These are phyloP conservation scores for Populus tremula DNA, from an alignment of 345 rosid species.

Conservation along the genomic window DNA sequence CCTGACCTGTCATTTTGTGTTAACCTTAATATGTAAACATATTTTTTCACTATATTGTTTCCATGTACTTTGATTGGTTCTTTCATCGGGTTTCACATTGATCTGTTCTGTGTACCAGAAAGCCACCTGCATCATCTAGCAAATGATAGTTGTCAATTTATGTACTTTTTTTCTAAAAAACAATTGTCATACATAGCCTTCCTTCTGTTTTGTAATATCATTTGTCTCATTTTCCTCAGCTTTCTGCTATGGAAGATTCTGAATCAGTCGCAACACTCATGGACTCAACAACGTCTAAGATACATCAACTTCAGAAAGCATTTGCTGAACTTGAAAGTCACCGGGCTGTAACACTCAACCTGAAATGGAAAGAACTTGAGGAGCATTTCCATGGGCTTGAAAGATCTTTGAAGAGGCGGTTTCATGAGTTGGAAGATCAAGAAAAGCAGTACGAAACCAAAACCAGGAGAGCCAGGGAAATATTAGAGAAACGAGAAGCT, in stretches of 20 bases:
- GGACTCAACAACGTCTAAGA: conserved; percentile 80
- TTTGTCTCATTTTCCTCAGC: conserved; percentile 23
- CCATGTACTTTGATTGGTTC: background rate
- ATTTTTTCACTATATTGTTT: background rate
- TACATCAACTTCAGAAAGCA: conserved; percentile 97
- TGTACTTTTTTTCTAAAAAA: background rate
- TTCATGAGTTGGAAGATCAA: conserved; percentile 95
- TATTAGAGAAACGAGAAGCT: conserved; percentile 70
- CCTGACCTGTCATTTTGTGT: background rate
- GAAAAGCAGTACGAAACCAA: conserved; percentile 74
- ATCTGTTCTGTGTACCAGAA: background rate
- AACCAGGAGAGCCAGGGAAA: conserved; percentile 72
- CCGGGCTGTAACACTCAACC: conserved; percentile 78
- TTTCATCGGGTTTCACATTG: background rate
- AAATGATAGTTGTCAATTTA: background rate
- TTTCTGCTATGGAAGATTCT: conserved; percentile 64
- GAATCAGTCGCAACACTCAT: conserved; percentile 70
- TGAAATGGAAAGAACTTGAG: conserved; percentile 96
- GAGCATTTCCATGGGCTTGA: conserved; percentile 98
- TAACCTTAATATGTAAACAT: background rate
- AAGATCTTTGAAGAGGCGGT: conserved; percentile 93
- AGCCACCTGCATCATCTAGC: background rate
- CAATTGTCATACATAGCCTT: background rate
- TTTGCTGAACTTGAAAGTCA: conserved; percentile 98
- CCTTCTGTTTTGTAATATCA: background rate